Conservation (phyloP, 768 basidiomycete species). For the Naganishia friedmannii region DNA sequence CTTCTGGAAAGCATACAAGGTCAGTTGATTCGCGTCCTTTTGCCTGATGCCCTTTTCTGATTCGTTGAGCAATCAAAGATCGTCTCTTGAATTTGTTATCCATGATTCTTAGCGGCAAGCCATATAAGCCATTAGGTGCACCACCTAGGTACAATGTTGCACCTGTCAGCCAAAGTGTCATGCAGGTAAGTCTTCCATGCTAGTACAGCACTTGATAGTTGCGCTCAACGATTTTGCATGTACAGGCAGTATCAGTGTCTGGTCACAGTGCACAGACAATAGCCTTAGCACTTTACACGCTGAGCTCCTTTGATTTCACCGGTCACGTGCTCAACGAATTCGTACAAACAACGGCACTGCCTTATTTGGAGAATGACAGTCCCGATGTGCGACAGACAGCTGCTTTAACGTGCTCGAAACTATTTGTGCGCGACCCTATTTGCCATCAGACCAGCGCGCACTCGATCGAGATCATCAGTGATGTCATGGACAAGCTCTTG, state of each 20-base stretch:
- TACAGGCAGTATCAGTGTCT: conserved; percentile 5
- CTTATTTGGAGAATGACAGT: conserved; percentile 90
- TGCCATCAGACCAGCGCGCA: conserved; percentile 93
- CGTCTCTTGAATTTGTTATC: conserved; percentile 84
- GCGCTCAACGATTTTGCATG: neutral
- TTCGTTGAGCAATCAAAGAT: conserved; percentile 57
- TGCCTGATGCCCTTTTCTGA: neutral
- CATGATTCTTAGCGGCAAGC: conserved; percentile 71
- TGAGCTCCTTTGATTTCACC: conserved; percentile 91
- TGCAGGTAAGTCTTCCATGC: conserved; percentile 22
- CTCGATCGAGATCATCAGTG: conserved; percentile 93
- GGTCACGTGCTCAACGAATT: conserved; percentile 95
- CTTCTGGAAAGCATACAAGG: conserved; percentile 89
- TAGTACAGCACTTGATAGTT: neutral
- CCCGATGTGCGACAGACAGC: conserved; percentile 82
- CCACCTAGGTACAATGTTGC: conserved; percentile 60
- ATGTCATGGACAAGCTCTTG: conserved; percentile 92
- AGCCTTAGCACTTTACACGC: conserved; percentile 76
- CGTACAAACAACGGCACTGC: conserved; percentile 82
- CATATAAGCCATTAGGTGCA: conserved; percentile 83
- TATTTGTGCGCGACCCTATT: conserved; percentile 92
- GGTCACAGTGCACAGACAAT: conserved; percentile 54
- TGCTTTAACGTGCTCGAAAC: conserved; percentile 82
- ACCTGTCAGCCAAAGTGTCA: conserved; percentile 31
- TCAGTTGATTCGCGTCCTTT: conserved; percentile 42